A percentile compares a stretch with the other conserved stretches of the same genome.
These are phyloP conservation scores for Cystobasidiaceae sp. DNA, from an alignment of 1,284 basidiomycete species.

Conservation along the genomic window DNA sequence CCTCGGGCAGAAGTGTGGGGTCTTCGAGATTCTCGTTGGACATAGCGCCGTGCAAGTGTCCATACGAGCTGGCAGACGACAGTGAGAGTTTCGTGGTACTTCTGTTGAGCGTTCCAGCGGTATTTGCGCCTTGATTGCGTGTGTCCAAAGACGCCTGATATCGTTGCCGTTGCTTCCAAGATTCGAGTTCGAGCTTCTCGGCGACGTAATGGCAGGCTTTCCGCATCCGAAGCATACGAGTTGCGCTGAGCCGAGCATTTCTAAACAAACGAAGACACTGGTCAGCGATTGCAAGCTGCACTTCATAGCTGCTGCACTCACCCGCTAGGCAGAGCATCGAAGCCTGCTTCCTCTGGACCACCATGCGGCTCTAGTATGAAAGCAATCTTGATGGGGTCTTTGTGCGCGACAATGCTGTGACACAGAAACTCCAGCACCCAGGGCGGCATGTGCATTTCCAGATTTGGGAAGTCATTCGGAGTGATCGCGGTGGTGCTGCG, in stretches of 20 bases:
- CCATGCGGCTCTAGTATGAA: slow-evolving; percentile 80
- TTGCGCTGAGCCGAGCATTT: slow-evolving; percentile 82
- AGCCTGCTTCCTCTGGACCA: slow-evolving; percentile 54
- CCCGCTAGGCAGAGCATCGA: slow-evolving; percentile 73
- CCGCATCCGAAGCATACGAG: slow-evolving; percentile 71
- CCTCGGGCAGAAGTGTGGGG: slow-evolving; percentile 55
- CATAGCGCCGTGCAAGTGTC: background rate
- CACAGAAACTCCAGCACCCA: slow-evolving; percentile 89
- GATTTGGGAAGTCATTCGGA: slow-evolving; percentile 58
- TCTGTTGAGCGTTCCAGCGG: slow-evolving; percentile 18
- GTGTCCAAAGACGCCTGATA: slow-evolving; percentile 36
- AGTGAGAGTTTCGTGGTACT: slow-evolving; percentile 3
- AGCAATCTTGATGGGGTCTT: slow-evolving; percentile 70
- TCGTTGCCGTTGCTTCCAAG: slow-evolving; percentile 31
- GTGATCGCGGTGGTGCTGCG: slow-evolving; percentile 64
- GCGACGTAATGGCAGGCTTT: slow-evolving; percentile 81
- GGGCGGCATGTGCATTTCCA: slow-evolving; percentile 74
- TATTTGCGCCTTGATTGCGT: slow-evolving; percentile 27
- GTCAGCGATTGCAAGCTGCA: background rate
- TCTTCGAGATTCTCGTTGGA: background rate
- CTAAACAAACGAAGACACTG: slow-evolving; percentile 46
- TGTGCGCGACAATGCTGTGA: slow-evolving; percentile 49
- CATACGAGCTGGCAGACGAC: background rate
- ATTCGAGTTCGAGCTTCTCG: slow-evolving; percentile 69
- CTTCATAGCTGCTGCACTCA: slow-evolving; percentile 48